These are phyloP conservation scores for Sordaria brevicollis DNA, from an alignment of 495 filamentous ascomycete genomes.

Conservation along the genomic window DNA sequence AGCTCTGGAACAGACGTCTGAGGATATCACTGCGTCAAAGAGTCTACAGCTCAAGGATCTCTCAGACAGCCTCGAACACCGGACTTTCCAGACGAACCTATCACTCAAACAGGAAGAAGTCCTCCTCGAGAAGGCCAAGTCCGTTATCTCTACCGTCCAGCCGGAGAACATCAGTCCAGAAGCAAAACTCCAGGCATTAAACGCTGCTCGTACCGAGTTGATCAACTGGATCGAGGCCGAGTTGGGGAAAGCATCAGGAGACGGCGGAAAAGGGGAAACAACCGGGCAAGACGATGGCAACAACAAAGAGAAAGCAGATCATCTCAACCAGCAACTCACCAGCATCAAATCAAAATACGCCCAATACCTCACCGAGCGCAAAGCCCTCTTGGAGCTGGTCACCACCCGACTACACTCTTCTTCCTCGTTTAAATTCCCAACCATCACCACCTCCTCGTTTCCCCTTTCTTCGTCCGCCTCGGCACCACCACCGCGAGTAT, in stretches of 20 bases:
- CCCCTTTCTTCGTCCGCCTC: no score
- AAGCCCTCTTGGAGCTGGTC: conserved; percentile 29
- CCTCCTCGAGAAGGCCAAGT: conserved; percentile 47
- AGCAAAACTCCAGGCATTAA: conserved; percentile 38
- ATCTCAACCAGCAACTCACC: conserved; percentile 36
- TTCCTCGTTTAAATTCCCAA: background rate
- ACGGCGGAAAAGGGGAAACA: conserved; percentile 27
- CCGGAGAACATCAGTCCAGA: conserved; percentile 20
- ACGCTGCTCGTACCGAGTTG: conserved; percentile 49
- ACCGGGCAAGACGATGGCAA: conserved; percentile 18
- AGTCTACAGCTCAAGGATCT: conserved; percentile 35
- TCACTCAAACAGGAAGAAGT: conserved; percentile 52
- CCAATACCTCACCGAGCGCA: conserved; percentile 33
- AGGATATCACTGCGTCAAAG: background rate
- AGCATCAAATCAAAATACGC: conserved; percentile 41
- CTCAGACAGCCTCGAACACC: conserved; percentile 52
- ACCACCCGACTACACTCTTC: conserved; percentile 5
- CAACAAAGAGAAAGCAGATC: conserved; percentile 19
- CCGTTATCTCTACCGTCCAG: conserved; percentile 16
- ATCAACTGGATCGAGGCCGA: conserved; percentile 66
- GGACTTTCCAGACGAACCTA: conserved; percentile 52
- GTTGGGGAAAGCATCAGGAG: conserved; percentile 41
- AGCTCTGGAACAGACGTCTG: conserved; percentile 18
- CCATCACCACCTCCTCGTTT: background rate
- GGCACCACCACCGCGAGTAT: conserved; percentile 20